Evolutionary conservation across 495 filamentous ascomycete genomes (phyloP).

Genomic region (Penicillium cinerascens): DNA sequence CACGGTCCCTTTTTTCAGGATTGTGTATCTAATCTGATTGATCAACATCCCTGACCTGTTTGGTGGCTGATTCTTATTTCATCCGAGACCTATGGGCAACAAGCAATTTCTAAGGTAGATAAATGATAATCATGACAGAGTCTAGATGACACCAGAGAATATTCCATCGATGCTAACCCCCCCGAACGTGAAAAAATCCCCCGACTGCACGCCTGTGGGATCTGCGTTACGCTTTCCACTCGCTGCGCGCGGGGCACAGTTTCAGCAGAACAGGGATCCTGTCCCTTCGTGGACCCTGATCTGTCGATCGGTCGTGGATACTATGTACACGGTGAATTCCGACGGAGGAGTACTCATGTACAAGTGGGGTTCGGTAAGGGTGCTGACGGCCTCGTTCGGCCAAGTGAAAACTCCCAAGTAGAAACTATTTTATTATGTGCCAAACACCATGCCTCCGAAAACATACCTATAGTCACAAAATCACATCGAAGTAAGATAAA

Average conservation of each 20-base stretch:
- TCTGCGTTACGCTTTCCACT: background rate
- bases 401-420: background rate
- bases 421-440: slow-evolving; percentile 7
- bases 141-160: too few species aligned
- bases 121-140: too few species aligned
- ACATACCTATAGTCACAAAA: slow-evolving; percentile 6
- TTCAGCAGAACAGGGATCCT: background rate
- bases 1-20: slow-evolving; percentile 1
- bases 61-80: background rate
- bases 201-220: background rate
- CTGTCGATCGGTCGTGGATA: background rate
- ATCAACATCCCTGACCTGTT: slow-evolving; percentile 5
- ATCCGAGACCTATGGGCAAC: background rate
- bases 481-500: slow-evolving; percentile 4
- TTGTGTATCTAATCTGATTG: slow-evolving; percentile 26
- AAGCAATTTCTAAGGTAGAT: too few species aligned
- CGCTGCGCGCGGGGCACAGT: background rate
- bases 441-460: background rate
- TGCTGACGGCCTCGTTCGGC: background rate
- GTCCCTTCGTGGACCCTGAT: background rate
- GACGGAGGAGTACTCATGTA: background rate
- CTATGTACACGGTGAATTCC: background rate
- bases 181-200: background rate
- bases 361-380: too few species aligned
- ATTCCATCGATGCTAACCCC: too few species aligned